These are phyloP conservation scores for Cytospora leucostoma DNA, from an alignment of 2,329 filamentous ascomycete genomes.

Conservation along the genomic window DNA sequence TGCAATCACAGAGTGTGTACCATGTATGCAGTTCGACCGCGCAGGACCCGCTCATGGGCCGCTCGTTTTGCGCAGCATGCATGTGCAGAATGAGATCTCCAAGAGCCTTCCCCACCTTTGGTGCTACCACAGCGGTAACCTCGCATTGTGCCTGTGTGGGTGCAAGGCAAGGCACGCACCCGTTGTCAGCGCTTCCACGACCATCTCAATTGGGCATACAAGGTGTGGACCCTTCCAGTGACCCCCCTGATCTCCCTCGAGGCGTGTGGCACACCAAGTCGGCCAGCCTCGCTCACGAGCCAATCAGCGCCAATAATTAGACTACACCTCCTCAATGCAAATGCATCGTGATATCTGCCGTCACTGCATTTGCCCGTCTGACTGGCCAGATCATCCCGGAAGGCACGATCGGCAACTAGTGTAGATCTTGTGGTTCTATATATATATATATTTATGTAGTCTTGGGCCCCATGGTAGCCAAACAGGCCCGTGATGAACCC, in stretches of 20 bases:
- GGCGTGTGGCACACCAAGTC: constrained; percentile 14
- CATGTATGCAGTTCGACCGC: background rate
- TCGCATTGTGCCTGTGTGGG: background rate
- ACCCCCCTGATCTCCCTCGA: background rate
- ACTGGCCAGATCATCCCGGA: constrained; percentile 3
- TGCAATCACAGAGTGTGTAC: too few species aligned
- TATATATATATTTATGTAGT: constrained; percentile 14
- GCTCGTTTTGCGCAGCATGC: constrained; percentile 4
- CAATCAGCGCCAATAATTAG: constrained; percentile 14
- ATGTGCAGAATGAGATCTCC: constrained; percentile 26
- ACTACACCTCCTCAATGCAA: constrained; percentile 7
- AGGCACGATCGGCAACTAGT: background rate
- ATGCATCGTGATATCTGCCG: constrained; percentile 17
- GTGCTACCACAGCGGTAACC: background rate
- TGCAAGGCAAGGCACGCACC: constrained; percentile 5
- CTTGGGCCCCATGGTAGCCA: constrained; percentile 13
- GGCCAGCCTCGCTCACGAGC: constrained; percentile 5
- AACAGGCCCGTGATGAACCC: background rate
- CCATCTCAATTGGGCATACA: constrained; percentile 24
- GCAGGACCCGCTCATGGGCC: background rate
- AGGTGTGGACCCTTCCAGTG: background rate
- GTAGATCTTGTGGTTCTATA: background rate
- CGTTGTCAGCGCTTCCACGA: constrained; percentile 26
- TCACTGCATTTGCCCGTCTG: constrained; percentile 13
- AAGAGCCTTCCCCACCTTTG: constrained; percentile 2